These are phyloP conservation scores for Phytophthora fragariae DNA, from an alignment of 352 stramenopile genomes.

Conservation along the genomic window DNA sequence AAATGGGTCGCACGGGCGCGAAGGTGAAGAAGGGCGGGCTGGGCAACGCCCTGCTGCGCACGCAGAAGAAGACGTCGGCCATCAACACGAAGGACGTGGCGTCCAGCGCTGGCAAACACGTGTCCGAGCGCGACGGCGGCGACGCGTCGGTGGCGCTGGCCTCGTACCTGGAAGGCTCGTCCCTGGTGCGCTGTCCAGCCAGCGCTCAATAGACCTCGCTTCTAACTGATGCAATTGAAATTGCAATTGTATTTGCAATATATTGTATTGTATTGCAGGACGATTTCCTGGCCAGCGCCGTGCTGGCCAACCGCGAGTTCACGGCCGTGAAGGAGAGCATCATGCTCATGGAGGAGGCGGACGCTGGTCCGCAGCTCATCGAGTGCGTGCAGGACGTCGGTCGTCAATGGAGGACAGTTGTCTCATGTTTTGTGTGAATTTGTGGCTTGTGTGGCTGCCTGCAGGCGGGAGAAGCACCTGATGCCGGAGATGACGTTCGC, in stretches of 20 bases:
- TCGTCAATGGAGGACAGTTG: too few relatives aligned
- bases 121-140: slow-evolving; percentile 82
- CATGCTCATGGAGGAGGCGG: slow-evolving; percentile 74
- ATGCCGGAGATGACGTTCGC: slow-evolving; percentile 92
- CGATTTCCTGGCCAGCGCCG: slow-evolving; percentile 93
- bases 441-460: not conserved
- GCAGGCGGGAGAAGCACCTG: slow-evolving; percentile 59
- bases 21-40: slow-evolving; percentile 82
- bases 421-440: not conserved
- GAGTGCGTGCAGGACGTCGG: slow-evolving; percentile 50
- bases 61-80: slow-evolving; percentile 77
- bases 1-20: slow-evolving; percentile 71
- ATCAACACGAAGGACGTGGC: slow-evolving; percentile 76
- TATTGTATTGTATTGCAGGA: slow-evolving; percentile 55
- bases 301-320: slow-evolving; percentile 93
- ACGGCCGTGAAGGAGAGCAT: slow-evolving; percentile 91
- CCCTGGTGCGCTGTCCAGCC: slow-evolving; percentile 50
- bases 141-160: slow-evolving; percentile 83
- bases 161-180: slow-evolving; percentile 89
- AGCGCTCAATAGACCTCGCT: not conserved
- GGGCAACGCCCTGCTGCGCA: slow-evolving; percentile 77
- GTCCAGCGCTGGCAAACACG: slow-evolving; percentile 86
- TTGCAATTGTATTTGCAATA: not conserved
- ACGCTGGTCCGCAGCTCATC: slow-evolving; percentile 66
- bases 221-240: slow-evolving; percentile 5